These are phyloP conservation scores for Lentinula boryana DNA, from an alignment of 768 basidiomycete species.

Conservation along the genomic window DNA sequence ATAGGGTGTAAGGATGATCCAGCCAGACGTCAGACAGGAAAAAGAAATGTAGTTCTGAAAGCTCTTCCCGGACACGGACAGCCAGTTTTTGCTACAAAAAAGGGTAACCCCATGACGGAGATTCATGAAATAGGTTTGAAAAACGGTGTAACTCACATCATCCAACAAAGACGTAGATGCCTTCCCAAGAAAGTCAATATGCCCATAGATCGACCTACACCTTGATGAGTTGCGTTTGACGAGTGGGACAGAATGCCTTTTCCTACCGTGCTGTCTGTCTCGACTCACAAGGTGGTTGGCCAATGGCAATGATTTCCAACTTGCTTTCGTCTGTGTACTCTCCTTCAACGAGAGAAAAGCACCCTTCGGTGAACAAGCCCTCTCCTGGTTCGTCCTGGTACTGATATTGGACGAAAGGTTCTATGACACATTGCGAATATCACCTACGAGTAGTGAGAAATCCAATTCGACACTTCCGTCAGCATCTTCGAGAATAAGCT, in stretches of 20 bases:
- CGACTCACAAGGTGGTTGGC: conserved; percentile 95
- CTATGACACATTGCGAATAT: background rate
- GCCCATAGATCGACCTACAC: conserved; percentile 84
- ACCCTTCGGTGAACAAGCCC: conserved; percentile 94
- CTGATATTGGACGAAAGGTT: conserved; percentile 8
- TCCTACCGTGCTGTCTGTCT: conserved; percentile 74
- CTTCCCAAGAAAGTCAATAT: conserved; percentile 95
- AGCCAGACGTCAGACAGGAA: conserved; percentile 96
- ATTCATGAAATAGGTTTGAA: background rate
- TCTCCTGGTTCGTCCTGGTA: conserved; percentile 82
- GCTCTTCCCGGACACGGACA: conserved; percentile 58
- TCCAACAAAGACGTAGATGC: conserved; percentile 87
- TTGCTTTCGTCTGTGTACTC: conserved; percentile 92
- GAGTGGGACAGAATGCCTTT: background rate
- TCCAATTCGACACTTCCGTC: conserved; percentile 90
- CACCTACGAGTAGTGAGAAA: conserved; percentile 74
- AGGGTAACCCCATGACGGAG: background rate
- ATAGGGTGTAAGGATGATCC: conserved; percentile 78
- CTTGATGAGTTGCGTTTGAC: conserved; percentile 5
- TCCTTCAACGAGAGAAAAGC: conserved; percentile 91
- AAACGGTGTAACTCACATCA: conserved; percentile 53
- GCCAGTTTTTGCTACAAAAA: conserved; percentile 50
- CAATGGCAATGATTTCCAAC: conserved; percentile 87
- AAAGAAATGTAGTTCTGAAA: conserved; percentile 80
- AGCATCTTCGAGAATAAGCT: conserved; percentile 85